Evolutionary conservation across 345 rosid species (phyloP).

Genomic region (Sonneratia alba): DNA sequence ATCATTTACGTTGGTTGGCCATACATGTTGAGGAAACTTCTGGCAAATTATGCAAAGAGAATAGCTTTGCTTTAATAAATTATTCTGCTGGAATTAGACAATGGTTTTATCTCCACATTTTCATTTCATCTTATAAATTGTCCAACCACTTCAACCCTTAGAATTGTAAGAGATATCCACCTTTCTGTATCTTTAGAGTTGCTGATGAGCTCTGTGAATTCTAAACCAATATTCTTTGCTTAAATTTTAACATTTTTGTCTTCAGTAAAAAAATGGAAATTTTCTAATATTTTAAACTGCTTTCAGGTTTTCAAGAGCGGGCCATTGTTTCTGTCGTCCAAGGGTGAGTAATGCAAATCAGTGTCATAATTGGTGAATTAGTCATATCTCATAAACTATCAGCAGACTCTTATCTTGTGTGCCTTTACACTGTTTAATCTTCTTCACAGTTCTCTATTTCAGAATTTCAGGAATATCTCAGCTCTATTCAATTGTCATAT

Average conservation of each 20-base stretch:
- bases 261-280: background rate
- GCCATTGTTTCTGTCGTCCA: conserved; percentile 68
- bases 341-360: conserved; percentile 35
- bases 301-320: conserved; percentile 85
- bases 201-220: background rate
- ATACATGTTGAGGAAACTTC: background rate
- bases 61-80: background rate
- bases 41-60: background rate
- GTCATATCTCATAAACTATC: background rate
- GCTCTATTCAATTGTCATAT: background rate
- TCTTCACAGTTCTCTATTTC: background rate
- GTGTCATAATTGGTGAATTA: background rate
- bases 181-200: background rate
- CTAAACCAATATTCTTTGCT: background rate
- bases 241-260: background rate
- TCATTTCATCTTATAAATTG: background rate
- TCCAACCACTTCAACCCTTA: background rate
- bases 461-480: background rate
- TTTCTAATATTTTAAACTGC: background rate
- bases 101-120: background rate
- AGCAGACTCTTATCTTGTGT: background rate
- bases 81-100: background rate
- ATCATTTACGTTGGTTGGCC: background rate
- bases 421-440: background rate
- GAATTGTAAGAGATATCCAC: background rate